These are phyloP conservation scores for Plasmodium gaboni DNA, from an alignment of 169 alveolate genomes.

Conservation along the genomic window DNA sequence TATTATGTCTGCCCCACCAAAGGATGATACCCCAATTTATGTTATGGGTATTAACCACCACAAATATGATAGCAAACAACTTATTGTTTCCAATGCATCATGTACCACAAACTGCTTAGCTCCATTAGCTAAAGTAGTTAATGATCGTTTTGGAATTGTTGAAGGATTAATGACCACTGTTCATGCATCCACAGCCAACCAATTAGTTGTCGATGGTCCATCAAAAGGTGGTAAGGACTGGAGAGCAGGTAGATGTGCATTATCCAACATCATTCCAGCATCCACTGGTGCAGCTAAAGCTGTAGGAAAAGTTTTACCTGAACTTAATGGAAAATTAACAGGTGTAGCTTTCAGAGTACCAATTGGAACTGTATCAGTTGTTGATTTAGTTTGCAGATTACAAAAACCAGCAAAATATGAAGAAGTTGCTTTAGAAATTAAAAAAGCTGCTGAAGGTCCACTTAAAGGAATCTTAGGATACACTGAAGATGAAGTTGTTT, in stretches of 20 bases:
- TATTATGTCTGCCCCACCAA: conserved; percentile 99
- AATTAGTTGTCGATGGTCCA: conserved; percentile 99
- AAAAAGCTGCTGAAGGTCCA: conserved; percentile 95
- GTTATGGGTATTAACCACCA: conserved; percentile 99
- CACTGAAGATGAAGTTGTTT: conserved; percentile 98
- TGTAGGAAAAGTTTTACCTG: conserved; percentile 99
- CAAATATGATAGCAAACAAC: conserved; percentile 89
- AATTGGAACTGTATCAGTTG: conserved; percentile 98
- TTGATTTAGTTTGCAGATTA: conserved; percentile 97
- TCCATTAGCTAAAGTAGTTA: conserved; percentile 98
- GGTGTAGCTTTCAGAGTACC: conserved; percentile 99
- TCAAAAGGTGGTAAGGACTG: conserved; percentile 99
- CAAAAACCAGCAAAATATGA: conserved; percentile 96
- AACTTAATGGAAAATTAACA: conserved; percentile 98
- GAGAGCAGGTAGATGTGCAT: conserved; percentile 99
- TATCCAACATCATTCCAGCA: conserved; percentile 98
- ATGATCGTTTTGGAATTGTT: conserved; percentile 98
- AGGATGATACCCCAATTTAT: conserved; percentile 97
- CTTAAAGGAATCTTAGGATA: conserved; percentile 96
- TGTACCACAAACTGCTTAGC: conserved; percentile 99
- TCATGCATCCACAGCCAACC: conserved; percentile 99
- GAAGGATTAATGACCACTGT: conserved; percentile 99
- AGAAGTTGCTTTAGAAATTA: conserved; percentile 94
- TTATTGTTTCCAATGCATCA: conserved; percentile 98
- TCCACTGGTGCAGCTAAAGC: conserved; percentile 99